Evolutionary conservation across 2,329 filamentous ascomycete genomes (phyloP), one percentile per base, ranked within the genome.

Genomic region (Ophiostoma australiae): DNA sequence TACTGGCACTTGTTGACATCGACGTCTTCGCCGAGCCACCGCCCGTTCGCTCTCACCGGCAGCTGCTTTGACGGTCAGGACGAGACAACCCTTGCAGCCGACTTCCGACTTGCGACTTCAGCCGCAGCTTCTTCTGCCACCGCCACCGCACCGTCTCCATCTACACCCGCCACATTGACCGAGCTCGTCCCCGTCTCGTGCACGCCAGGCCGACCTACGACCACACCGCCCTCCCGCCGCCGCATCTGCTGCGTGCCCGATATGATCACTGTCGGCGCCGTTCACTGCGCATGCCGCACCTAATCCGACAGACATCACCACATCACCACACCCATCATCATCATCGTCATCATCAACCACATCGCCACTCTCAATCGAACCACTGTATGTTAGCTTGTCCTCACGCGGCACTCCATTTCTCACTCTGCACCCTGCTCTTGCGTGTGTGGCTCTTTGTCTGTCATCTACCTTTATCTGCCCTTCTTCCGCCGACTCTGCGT

Each of bases 241-340:
- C 52, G 52, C 13, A 13, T 5, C 17, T 6, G 10, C 52, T 27
- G 23, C 52, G 52, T 8, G 52, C 52, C 52, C 52, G 52, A 27
- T 13, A 58, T 58, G 52, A 17, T 58, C 11, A n/a, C 52, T 31
- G 23, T 58, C 52, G 52, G n/a, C 23, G 11, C 23, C 13, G 15
- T 58, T 58, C 52, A 27, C 52, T 58, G 52, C 52, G 52, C 52
- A 58, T 58, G 52, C 52, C 52, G 52, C 52, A 58, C 52, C 23
- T 58, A 58, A 58, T 58, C 23, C 52, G n/a, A 58, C 52, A 31
- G n/a, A 48, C 10, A 58, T 58, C 52, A 27, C 17, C 13, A 27
- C 52, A 13, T 8, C 52, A 23, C 7, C 41, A 6, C 17, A 20
- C 20, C 15, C 52, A 58, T 58, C 52, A 58, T 58, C 52, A 13